A percentile compares a stretch with the other conserved stretches of the same genome.
Conservation (phyloP, 352 stramenopile species). For the Pythium aphanidermatum region DNA sequence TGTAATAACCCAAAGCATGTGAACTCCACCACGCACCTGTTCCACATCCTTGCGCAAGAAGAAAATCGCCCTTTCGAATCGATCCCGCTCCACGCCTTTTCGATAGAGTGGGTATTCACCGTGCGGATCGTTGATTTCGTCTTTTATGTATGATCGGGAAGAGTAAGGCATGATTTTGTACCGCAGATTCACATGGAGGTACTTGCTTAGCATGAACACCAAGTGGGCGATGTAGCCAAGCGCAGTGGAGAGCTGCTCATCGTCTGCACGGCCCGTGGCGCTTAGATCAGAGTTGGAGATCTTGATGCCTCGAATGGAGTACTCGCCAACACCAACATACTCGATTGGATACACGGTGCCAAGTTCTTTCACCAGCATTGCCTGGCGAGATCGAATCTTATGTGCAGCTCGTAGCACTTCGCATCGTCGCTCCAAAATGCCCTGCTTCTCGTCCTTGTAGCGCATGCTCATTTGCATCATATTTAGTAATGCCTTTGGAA, state of each 20-base stretch:
- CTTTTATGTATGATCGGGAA: slow-evolving; percentile 74
- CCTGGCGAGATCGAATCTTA: slow-evolving; percentile 77
- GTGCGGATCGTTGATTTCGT: slow-evolving; percentile 80
- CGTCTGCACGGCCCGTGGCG: slow-evolving; percentile 46
- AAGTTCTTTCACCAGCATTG: slow-evolving; percentile 72
- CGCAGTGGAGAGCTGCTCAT: slow-evolving; percentile 80
- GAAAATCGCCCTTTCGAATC: slow-evolving; percentile 68
- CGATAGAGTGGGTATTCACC: slow-evolving; percentile 82
- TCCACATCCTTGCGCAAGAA: slow-evolving; percentile 79
- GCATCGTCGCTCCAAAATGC: slow-evolving; percentile 65
- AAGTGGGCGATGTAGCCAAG: slow-evolving; percentile 84
- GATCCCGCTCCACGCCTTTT: slow-evolving; percentile 68
- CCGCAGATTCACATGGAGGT: slow-evolving; percentile 77
- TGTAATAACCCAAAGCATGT: too few species aligned
- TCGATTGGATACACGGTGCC: slow-evolving; percentile 78
- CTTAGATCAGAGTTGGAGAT: slow-evolving; percentile 68
- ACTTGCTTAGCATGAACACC: slow-evolving; percentile 87
- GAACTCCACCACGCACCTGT: slow-evolving; percentile 39
- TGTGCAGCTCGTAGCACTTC: slow-evolving; percentile 73
- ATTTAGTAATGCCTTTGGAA: slow-evolving; percentile 64
- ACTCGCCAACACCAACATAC: slow-evolving; percentile 73
- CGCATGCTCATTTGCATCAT: slow-evolving; percentile 79
- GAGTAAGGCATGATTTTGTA: slow-evolving; percentile 79
- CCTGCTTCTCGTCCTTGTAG: slow-evolving; percentile 80
- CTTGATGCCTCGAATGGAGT: slow-evolving; percentile 74